Conservation (phyloP, 148 eudicot species). For the Selenicereus undatus region DNA sequence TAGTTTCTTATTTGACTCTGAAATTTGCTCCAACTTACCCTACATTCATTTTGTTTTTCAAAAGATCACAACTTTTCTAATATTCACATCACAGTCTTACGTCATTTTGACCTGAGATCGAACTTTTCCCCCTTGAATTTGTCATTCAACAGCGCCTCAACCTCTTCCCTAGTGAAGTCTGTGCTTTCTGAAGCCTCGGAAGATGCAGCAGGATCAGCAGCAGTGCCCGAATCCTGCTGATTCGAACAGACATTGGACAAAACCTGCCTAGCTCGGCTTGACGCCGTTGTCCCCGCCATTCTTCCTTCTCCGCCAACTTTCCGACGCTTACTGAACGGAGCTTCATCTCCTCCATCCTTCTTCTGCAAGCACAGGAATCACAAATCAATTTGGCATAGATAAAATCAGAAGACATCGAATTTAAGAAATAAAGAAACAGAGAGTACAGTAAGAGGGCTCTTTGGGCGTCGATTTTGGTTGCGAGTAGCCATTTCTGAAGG, state of each 20-base stretch:
- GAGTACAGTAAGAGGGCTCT: conserved; percentile 38
- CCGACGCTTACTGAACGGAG: conserved; percentile 46
- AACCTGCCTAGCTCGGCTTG: conserved; percentile 43
- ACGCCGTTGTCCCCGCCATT: conserved; percentile 34
- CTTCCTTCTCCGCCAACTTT: conserved; percentile 43
- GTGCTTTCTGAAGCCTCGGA: conserved; percentile 35
- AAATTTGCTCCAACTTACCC: conserved; percentile 60
- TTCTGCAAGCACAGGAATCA: conserved; percentile 31
- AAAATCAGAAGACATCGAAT: not conserved
- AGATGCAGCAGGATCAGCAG: conserved; percentile 20
- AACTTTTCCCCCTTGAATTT: conserved; percentile 58
- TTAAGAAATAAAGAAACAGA: conserved; percentile 6
- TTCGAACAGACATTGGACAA: conserved; percentile 33
- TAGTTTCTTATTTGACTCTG: conserved; percentile 44
- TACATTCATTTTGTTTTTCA: conserved; percentile 8
- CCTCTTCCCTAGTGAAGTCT: conserved; percentile 59
- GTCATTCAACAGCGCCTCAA: conserved; percentile 69
- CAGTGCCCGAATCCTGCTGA: conserved; percentile 26
- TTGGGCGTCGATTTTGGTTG: conserved; percentile 49
- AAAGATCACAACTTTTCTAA: not conserved
- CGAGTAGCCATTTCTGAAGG: conserved; percentile 36
- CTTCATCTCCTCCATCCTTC: conserved; percentile 34
- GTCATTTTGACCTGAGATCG: conserved; percentile 25
- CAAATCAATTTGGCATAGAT: not conserved
- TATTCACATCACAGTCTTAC: not conserved